A percentile compares a stretch with the other conserved stretches of the same genome.
These are phyloP conservation scores for Mercurialis annua DNA, from an alignment of 345 rosid genomes.

Conservation along the genomic window DNA sequence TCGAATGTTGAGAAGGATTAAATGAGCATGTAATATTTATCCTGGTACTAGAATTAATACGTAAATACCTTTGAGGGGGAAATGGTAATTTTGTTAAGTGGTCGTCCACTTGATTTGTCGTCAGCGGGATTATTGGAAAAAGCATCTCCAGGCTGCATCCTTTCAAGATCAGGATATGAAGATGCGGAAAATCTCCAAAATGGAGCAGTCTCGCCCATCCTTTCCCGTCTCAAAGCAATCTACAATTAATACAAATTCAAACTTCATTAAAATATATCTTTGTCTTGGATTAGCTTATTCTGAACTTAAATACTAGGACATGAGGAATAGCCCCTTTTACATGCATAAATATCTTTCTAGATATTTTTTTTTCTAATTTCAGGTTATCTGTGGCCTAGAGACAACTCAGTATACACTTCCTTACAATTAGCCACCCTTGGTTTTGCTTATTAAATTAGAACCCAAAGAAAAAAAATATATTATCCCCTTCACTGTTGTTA, in stretches of 20 bases:
- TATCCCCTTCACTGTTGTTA: background rate
- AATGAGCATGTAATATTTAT: background rate
- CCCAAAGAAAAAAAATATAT: background rate
- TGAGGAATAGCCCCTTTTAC: conserved; percentile 1
- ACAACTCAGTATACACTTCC: background rate
- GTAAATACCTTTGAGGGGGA: conserved; percentile 44
- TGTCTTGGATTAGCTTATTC: background rate
- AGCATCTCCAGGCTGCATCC: conserved; percentile 18
- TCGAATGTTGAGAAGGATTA: background rate
- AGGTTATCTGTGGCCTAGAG: background rate
- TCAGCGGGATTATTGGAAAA: conserved; percentile 9
- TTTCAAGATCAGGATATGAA: conserved; percentile 57
- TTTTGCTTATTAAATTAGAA: background rate
- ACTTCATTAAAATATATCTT: background rate
- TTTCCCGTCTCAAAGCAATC: conserved; percentile 87
- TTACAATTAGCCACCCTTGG: background rate
- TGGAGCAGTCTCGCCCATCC: conserved; percentile 75
- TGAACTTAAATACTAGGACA: background rate
- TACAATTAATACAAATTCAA: conserved; percentile 23
- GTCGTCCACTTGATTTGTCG: conserved; percentile 27
- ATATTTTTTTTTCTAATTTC: background rate
- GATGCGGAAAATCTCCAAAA: conserved; percentile 76
- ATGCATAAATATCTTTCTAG: background rate
- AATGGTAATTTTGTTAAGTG: conserved; percentile 29
- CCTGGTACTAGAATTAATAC: background rate